Conservation (phyloP, 768 basidiomycete genomes). For the Ramaria rubella region DNA sequence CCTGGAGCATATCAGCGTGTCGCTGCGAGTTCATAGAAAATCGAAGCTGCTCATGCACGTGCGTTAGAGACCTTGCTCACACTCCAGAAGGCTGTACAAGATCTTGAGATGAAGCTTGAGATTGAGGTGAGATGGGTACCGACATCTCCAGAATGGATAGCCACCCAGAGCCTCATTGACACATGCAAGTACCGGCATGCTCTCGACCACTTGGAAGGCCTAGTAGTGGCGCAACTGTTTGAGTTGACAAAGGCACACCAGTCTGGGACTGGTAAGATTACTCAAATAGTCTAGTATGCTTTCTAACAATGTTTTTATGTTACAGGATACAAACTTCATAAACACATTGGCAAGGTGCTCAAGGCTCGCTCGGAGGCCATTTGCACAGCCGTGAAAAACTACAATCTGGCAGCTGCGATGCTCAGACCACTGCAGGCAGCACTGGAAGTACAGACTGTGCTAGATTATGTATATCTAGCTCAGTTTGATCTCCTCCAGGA, state of each 20-base stretch:
- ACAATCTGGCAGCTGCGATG: conserved; percentile 24
- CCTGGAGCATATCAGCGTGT: neutral
- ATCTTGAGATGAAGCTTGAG: neutral
- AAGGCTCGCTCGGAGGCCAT: conserved; percentile 22
- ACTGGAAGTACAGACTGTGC: conserved; percentile 22
- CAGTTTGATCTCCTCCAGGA: conserved; percentile 27
- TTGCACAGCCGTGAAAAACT: conserved; percentile 21
- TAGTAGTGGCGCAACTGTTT: conserved; percentile 17
- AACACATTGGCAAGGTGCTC: conserved; percentile 27
- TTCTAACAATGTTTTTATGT: neutral
- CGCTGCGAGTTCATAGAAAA: neutral
- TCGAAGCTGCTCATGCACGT: neutral
- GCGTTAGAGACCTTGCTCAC: neutral
- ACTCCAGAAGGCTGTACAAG: neutral
- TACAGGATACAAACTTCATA: conserved; percentile 14
- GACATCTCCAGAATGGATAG: neutral
- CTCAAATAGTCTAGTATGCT: neutral
- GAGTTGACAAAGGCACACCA: conserved; percentile 16
- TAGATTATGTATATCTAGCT: conserved; percentile 23
- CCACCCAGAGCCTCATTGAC: neutral
- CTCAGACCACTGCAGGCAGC: conserved; percentile 19
- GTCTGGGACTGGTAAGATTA: conserved; percentile 14
- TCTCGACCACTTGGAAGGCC: conserved; percentile 17
- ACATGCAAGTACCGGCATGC: conserved; percentile 12
- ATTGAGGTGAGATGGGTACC: neutral